Base-by-base conservation (phyloP, 306 rosid species). In the Pyrus pyrifolia region DNA sequence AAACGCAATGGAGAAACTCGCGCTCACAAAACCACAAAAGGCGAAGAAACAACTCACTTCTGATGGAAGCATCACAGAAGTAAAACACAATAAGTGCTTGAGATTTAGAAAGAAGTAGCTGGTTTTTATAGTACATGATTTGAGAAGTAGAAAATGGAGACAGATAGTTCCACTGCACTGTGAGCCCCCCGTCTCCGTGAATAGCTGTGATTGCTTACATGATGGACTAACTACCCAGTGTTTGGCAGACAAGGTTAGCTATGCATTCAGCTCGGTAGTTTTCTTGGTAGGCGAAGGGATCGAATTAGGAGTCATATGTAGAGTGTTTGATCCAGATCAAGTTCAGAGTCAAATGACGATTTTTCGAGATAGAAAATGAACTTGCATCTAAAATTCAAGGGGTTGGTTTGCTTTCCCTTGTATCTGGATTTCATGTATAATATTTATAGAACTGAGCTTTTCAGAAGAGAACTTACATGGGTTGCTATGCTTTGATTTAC, bases 71-170 rank as follows among this genome's bases (percentile, higher is more conserved):
- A 87, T 90, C 51, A 87, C 93, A 25, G 98, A 92, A 80, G 75
- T 81, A 81, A 96, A 77, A 89, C 88, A 92, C 76, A 92, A 85
- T 88, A 96, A 82, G 87, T 96, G 98, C 90, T 87, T 96, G 84
- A 89, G 92, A 92, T 96, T 96, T 84, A 86, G 85, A 38, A 88
- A 80, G 83, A 81, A 30, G 87, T 92, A 92, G 85, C 70, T 13
- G 76, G 10, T 67, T 70, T 44, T 51, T 51, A 76, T 68, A 3
- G 8, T 51, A 2, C 68, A 27, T 52, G 49, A 14, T 55, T 8
- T 68, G 79, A 73, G 77, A 78, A 76, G 70, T 66, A 67, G 81
- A 76, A 64, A 72, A 81, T 53, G 79, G 55, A 68, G 81, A 52
- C 60, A 67, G 68, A 60, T 21, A 51, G 83, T 76, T 78, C 77